Percentiles rank a stretch among this genome's conserved stretches.
Conservation (phyloP, 164 flowering plant species). For the Echeveria elegans region DNA sequence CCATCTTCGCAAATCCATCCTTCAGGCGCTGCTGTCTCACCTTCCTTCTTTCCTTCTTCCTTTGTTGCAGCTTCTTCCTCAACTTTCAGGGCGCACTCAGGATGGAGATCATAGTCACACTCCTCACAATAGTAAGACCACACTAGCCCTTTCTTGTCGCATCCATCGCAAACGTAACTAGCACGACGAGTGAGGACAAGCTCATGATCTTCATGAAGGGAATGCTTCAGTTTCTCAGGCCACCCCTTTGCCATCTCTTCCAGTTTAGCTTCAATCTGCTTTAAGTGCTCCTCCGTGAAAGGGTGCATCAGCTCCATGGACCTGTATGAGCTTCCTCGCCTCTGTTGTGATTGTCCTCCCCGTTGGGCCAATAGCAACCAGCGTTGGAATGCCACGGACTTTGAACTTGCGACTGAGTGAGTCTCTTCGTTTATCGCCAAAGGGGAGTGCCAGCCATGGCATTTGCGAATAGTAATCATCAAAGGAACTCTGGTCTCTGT, state of each 20-base stretch:
- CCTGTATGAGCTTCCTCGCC: slow-evolving; percentile 29
- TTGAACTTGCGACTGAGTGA: slow-evolving; percentile 35
- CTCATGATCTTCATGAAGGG: slow-evolving; percentile 46
- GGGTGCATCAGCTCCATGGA: slow-evolving; percentile 59
- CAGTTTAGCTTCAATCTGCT: slow-evolving; percentile 30
- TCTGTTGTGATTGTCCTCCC: slow-evolving; percentile 45
- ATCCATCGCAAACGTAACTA: slow-evolving; percentile 34
- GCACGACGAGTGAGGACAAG: slow-evolving; percentile 30
- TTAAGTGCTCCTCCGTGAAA: slow-evolving; percentile 46
- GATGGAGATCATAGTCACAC: slow-evolving; percentile 55
- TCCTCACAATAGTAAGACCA: slow-evolving; percentile 52
- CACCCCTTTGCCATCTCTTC: slow-evolving; percentile 56
- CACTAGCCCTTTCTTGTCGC: slow-evolving; percentile 32
- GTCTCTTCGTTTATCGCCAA: slow-evolving; percentile 38
- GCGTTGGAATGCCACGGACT: slow-evolving; percentile 43
- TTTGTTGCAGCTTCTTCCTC: slow-evolving; percentile 9
- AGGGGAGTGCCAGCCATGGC: slow-evolving; percentile 81
- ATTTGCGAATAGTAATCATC: slow-evolving; percentile 44
- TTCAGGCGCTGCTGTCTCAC: slow-evolving; percentile 17
- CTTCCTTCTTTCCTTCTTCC: background rate
- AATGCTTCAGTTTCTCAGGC: slow-evolving; percentile 55
- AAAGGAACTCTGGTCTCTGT: slow-evolving; percentile 39
- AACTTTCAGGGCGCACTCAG: slow-evolving; percentile 41
- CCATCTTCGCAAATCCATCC: slow-evolving; percentile 42
- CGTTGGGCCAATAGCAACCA: slow-evolving; percentile 46